Percentiles rank a stretch among this genome's conserved stretches.
phyloP scores from a whole-genome alignment of 257 asterid genomes.

The Ballota nigra region DNA sequence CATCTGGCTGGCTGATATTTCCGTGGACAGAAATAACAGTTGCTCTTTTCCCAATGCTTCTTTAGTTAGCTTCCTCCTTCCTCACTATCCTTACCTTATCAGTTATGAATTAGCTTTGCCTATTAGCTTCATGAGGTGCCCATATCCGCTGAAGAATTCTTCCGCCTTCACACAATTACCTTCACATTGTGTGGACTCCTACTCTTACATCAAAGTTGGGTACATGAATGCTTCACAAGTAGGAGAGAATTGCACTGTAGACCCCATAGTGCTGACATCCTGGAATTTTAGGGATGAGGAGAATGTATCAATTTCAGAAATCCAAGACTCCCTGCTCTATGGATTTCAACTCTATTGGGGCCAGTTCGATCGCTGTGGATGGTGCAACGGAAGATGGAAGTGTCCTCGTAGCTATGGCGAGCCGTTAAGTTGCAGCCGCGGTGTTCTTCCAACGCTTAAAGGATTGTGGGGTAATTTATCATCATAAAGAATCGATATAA shows the following conservation, averaged over 20 bases:
- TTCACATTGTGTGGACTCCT: not conserved
- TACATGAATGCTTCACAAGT: not conserved
- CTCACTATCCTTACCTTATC: too few species aligned
- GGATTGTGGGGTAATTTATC: not conserved
- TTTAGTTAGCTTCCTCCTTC: too few species aligned
- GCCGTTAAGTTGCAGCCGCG: not conserved
- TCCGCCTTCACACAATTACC: not conserved
- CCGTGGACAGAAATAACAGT: not conserved
- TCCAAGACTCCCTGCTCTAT: not conserved
- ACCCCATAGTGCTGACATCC: not conserved
- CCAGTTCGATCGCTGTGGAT: not conserved
- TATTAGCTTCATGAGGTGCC: slow-evolving; percentile 4
- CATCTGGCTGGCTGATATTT: slow-evolving; percentile 28
- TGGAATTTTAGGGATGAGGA: not conserved
- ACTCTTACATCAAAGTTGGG: not conserved
- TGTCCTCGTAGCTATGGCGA: not conserved
- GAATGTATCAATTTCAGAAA: not conserved
- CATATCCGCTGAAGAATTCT: not conserved
- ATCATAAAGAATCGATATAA: too few species aligned
- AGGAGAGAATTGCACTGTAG: not conserved
- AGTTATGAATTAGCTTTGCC: not conserved
- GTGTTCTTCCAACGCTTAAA: not conserved
- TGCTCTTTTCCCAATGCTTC: not conserved
- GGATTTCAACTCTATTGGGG: not conserved
- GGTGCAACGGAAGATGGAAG: not conserved